Percentiles rank a stretch among this genome's conserved stretches.
Conservation (phyloP, 192 early-diverging fungal species). For the Backusella sp. region DNA sequence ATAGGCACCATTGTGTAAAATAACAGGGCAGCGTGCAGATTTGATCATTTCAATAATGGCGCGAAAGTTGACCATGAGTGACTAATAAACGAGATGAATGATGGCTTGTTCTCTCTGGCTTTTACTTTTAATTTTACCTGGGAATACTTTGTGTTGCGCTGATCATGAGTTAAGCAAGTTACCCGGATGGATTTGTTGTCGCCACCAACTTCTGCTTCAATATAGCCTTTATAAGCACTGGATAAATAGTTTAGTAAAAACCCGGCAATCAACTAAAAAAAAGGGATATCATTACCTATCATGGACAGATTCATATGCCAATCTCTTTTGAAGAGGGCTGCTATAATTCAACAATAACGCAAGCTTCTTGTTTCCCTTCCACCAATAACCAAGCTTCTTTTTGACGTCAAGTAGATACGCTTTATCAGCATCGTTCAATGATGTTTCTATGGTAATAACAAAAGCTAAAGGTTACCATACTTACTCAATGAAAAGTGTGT, state of each 20-base stretch:
- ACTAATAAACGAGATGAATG: not conserved
- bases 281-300: slow-evolving; percentile 17
- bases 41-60: slow-evolving; percentile 76
- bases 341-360: slow-evolving; percentile 42
- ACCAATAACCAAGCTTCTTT: slow-evolving; percentile 41
- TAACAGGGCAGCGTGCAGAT: slow-evolving; percentile 67
- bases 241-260: not conserved
- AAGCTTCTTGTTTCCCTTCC: slow-evolving; percentile 23
- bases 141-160: slow-evolving; percentile 28
- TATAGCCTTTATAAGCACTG: slow-evolving; percentile 40
- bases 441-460: not conserved
- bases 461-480: not conserved
- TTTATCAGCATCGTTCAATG: not conserved
- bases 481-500: no score
- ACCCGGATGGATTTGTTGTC: slow-evolving; percentile 42
- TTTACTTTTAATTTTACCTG: slow-evolving; percentile 5
- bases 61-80: slow-evolving; percentile 57
- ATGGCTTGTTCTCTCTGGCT: no score
- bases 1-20: slow-evolving; percentile 88
- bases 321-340: slow-evolving; percentile 62
- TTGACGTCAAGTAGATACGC: not conserved
- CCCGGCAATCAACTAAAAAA: no score
- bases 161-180: slow-evolving; percentile 39
- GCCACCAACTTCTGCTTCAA: slow-evolving; percentile 37
- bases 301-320: not conserved